phyloP scores from a whole-genome alignment of 345 rosid species.

The Populus simonii region DNA sequence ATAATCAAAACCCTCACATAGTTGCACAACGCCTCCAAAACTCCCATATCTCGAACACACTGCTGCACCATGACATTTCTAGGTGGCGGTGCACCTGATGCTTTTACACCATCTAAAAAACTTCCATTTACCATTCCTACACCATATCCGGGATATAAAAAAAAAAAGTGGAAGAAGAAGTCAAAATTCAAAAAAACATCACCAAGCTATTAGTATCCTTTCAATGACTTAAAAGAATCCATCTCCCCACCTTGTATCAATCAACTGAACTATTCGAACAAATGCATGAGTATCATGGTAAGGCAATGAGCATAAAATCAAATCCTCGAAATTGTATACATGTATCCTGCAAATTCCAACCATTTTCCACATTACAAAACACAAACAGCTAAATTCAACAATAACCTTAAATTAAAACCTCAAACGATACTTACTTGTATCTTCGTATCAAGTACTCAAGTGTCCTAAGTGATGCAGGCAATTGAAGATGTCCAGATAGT shows the following conservation, averaged over 20 bases:
- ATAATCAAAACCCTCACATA: constrained; percentile 53
- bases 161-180: constrained; percentile 9
- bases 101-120: constrained; percentile 80
- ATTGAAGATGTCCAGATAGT: constrained; percentile 68
- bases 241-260: constrained; percentile 59
- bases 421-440: constrained; percentile 56
- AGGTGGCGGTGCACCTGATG: constrained; percentile 88
- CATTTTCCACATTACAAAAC: not conserved
- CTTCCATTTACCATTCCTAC: constrained; percentile 83
- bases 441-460: constrained; percentile 91
- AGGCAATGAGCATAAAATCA: constrained; percentile 75
- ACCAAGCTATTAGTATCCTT: not conserved
- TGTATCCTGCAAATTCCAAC: constrained; percentile 60
- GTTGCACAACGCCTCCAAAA: constrained; percentile 74
- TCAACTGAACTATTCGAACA: constrained; percentile 74
- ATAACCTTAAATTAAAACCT: not conserved
- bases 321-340: constrained; percentile 66
- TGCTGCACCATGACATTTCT: constrained; percentile 85
- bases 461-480: constrained; percentile 57
- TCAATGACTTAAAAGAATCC: not conserved
- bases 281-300: constrained; percentile 86
- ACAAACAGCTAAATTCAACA: not conserved
- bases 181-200: constrained; percentile 4
- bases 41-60: constrained; percentile 73
- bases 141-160: constrained; percentile 1